Conservation (phyloP, 2,329 filamentous ascomycete species). For the Ophiosphaerella korrae region DNA sequence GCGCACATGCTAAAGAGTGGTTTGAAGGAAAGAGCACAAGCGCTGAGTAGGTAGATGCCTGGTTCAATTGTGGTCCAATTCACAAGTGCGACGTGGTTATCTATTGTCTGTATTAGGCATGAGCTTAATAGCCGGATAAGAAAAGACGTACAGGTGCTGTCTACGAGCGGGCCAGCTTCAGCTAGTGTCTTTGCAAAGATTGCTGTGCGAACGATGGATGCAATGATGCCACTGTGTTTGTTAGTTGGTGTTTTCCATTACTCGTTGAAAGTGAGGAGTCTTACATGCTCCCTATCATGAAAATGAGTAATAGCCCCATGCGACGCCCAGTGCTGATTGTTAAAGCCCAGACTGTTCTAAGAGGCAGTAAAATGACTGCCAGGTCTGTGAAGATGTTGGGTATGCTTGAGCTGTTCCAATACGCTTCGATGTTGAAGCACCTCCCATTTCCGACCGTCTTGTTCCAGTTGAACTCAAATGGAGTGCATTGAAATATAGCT, state of each 20-base stretch:
- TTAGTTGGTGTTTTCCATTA: not conserved
- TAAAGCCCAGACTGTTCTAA: constrained; percentile 25
- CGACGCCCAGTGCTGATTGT: constrained; percentile 25
- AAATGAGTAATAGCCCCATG: constrained; percentile 30
- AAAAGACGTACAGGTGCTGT: constrained; percentile 25
- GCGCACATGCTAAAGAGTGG: constrained; percentile 29
- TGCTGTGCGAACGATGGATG: constrained; percentile 29
- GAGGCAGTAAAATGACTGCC: constrained; percentile 25
- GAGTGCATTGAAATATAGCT: constrained; percentile 28
- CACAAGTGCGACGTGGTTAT: constrained; percentile 18
- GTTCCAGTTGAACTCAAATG: constrained; percentile 34
- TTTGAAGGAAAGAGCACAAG: constrained; percentile 32
- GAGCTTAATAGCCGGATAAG: not conserved
- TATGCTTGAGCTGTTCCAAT: constrained; percentile 29
- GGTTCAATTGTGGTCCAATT: constrained; percentile 37
- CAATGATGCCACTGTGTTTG: constrained; percentile 27
- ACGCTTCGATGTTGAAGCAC: constrained; percentile 29
- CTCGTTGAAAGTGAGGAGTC: not conserved
- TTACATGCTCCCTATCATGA: constrained; percentile 36
- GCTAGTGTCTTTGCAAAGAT: constrained; percentile 21
- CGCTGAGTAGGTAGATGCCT: constrained; percentile 30
- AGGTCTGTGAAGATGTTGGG: constrained; percentile 35
- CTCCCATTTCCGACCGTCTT: constrained; percentile 26
- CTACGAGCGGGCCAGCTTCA: constrained; percentile 13
- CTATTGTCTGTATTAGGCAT: not conserved